A percentile compares a stretch with the other conserved stretches of the same genome.
These are phyloP conservation scores for Solanum dulcamara DNA, from an alignment of 257 asterid genomes.

Conservation along the genomic window DNA sequence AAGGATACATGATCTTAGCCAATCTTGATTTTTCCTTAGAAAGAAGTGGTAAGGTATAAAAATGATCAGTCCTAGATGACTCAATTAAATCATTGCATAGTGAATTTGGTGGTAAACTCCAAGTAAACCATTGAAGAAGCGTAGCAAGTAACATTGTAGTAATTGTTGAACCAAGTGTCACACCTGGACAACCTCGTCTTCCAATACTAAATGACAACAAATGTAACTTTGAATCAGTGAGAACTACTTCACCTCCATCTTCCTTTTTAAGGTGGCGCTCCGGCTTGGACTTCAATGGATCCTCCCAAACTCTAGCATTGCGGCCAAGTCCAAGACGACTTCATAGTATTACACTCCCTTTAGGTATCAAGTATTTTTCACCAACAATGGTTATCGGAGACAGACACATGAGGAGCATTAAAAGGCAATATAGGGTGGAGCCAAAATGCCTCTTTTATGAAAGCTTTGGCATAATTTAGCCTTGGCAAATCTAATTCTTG, in stretches of 20 bases:
- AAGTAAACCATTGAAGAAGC: background rate
- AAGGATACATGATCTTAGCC: background rate
- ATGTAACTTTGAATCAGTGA: background rate
- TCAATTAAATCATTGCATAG: background rate
- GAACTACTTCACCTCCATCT: background rate
- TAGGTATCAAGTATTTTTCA: conserved; percentile 19
- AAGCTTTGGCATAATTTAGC: conserved; percentile 16
- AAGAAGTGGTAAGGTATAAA: background rate
- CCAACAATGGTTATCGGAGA: conserved; percentile 2
- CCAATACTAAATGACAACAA: background rate
- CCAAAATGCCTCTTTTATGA: conserved; percentile 17
- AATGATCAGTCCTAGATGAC: background rate
- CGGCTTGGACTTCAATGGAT: background rate
- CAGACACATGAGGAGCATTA: conserved; percentile 16
- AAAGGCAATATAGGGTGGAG: conserved; percentile 16
- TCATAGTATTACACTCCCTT: conserved; percentile 16
- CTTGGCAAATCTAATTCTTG: conserved; percentile 21
- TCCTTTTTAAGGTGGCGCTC: background rate
- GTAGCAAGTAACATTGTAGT: background rate
- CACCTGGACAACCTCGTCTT: background rate
- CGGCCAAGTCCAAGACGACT: background rate
- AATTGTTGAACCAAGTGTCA: background rate
- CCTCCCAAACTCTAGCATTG: background rate
- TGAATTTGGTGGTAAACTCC: background rate
- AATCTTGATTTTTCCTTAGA: background rate